Evolutionary conservation across 345 rosid genomes (phyloP).

Genomic region (Euclidium syriacum): DNA sequence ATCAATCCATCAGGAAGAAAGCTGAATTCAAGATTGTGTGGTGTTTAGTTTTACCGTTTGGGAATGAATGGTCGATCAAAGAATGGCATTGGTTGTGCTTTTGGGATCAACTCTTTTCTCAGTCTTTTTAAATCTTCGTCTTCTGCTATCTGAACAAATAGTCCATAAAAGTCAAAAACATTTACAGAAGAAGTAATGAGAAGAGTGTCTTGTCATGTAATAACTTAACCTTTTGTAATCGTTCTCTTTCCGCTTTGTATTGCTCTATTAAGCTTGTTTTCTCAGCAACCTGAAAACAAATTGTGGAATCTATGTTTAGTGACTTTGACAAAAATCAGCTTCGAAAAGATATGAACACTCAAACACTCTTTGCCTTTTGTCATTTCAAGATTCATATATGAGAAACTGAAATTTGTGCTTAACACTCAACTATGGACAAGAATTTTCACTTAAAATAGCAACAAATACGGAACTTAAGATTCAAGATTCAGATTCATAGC

Average conservation of each 20-base stretch:
- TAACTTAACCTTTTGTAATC: slow-evolving; percentile 66
- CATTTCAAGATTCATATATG: not conserved
- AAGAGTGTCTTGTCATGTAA: not conserved
- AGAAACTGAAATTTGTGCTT: not conserved
- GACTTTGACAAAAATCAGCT: not conserved
- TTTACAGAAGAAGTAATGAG: not conserved
- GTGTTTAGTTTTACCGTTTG: slow-evolving; percentile 46
- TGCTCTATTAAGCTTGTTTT: slow-evolving; percentile 63
- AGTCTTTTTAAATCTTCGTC: slow-evolving; percentile 75
- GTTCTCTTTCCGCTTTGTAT: slow-evolving; percentile 78
- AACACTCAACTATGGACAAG: not conserved
- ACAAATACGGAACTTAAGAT: no score
- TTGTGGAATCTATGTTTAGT: not conserved
- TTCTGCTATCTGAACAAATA: slow-evolving; percentile 59
- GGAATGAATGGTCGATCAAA: slow-evolving; percentile 93
- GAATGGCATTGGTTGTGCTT: slow-evolving; percentile 93
- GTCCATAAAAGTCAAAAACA: not conserved
- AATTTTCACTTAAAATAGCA: no score
- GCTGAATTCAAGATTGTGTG: not conserved
- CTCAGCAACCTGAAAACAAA: slow-evolving; percentile 56
- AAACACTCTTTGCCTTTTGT: not conserved
- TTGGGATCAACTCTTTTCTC: slow-evolving; percentile 75
- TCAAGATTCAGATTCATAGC: no score
- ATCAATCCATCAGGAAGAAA: not conserved
- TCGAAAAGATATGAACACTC: not conserved